Base-by-base conservation (phyloP, 2,329 filamentous ascomycete genomes). In the Hymenoscyphus albidus region DNA sequence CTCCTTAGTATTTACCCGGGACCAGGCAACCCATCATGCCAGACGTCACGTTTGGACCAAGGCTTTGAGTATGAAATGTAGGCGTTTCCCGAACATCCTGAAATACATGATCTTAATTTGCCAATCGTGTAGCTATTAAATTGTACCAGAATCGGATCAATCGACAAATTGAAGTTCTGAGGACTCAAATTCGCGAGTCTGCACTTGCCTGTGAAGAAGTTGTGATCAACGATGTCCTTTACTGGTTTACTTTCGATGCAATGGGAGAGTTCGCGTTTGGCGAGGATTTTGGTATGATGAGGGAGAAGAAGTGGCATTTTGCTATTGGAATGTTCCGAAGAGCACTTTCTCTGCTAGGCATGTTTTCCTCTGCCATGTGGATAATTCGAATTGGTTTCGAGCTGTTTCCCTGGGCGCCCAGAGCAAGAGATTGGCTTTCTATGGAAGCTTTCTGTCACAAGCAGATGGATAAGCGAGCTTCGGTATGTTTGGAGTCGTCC, bases 181-280 rank as follows among this genome's bases (percentile, higher is more conserved):
- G 48, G 22, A 54, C 48, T 10, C 48, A 54, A 54, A 54, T 54
- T 13, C 48, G 18, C 48, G 48, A 54, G 22, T 54, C 48, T 13
- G 48, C 48, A 27, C 7, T 13, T 27, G 48, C 48, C 10, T 4
- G 48, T 54, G 22, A 54, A 54, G 48, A 22, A 3, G 48, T 54
- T 10, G 48, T 54, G 48, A 54, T 54, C 10, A 54, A 54, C 18
- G 48, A 54, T 54, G 48, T 54, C 18, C 9, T 57, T 9, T 64
- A 80, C 62, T 80, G 71, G 65, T 81, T 77, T 58, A 78, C 78
- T 0, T 80, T 80, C 44, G 79, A 83, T 58, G 79, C 82, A 0
- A 82, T 84, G 31, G 80, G 79, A 0, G 75, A 79, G 39, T 80
- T 83, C 16, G 82, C 79, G 0, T 77, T 77, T 31, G 75, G 69